Evolutionary conservation across 345 rosid species (phyloP), one percentile per base, ranked within the genome.

Genomic region (Luvunga scandens): DNA sequence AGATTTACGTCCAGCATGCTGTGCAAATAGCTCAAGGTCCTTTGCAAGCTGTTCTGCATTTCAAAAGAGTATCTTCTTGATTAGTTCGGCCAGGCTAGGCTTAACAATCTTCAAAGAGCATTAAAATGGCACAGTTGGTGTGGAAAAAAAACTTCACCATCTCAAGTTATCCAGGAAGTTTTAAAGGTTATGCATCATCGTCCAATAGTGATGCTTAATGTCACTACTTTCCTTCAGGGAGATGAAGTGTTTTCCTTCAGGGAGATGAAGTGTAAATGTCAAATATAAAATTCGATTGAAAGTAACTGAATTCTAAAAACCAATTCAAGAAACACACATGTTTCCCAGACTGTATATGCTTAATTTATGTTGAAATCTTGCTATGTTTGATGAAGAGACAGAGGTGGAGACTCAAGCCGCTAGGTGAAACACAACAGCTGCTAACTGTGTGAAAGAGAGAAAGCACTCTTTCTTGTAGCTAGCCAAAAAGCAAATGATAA

Each of bases 1-100:
- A 75, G 89, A 80, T 84, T 94, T 95, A 64, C 98, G 97, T 71
- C 97, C 93, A 74, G 92, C 97, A 76, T 95, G 99, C 76, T 88
- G 99, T 38, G 97, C 93, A 84, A 93, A 94, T 39, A 87, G 86
- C 85, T 93, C 95, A 34, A 95, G 86, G 73, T 92, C 95, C 85
- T 86, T 92, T 2, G 96, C 93, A 78, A 95, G 72, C 62, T 88
- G 90, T 73, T 89, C 99, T 95, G 96, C 75, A 60, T 74, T 45
- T 74, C 76, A 77, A 75, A 19, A 63, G 53, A 61, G 64, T n/a
- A 73, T 18, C 9, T 33, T 18, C 30, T 71, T 34, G 56, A 77
- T 81, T 64, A 75, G 53, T 81, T 70, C 19, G 36, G 78, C 34
- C 69, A 61, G 76, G 56, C 48, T 22, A 60, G 25, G 4, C 4